These are phyloP conservation scores for Deakozyma indianensis DNA, from an alignment of 805 yeast species.

Conservation along the genomic window DNA sequence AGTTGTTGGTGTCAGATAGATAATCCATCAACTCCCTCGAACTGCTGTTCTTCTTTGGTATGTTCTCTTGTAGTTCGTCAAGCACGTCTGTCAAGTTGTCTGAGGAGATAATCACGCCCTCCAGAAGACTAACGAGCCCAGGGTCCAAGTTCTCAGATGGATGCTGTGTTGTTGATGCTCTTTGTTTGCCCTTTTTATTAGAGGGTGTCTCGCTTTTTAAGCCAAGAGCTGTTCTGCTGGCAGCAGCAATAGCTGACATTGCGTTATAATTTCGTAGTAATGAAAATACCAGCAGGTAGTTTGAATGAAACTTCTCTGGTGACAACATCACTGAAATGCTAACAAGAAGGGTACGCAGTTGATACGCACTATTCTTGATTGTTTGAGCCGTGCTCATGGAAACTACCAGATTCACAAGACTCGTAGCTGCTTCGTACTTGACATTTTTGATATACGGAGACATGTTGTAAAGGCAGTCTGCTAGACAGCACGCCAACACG, in stretches of 20 bases:
- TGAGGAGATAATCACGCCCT: slow-evolving; percentile 1
- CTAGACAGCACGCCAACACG: not conserved
- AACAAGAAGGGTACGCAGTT: slow-evolving; percentile 11
- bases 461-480: slow-evolving; percentile 16
- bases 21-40: not conserved
- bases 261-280: slow-evolving; percentile 10
- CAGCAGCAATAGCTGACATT: not conserved
- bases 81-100: not conserved
- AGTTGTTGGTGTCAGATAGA: not conserved
- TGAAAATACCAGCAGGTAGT: slow-evolving; percentile 14
- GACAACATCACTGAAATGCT: slow-evolving; percentile 12
- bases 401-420: slow-evolving; percentile 14
- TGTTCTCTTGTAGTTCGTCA: not conserved
- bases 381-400: slow-evolving; percentile 13
- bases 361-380: slow-evolving; percentile 10
- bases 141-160: slow-evolving; percentile 4
- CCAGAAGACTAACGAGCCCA: slow-evolving; percentile 5
- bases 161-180: not conserved
- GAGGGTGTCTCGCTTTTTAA: not conserved
- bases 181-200: not conserved
- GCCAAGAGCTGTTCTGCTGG: not conserved
- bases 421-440: slow-evolving; percentile 15
- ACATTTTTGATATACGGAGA: slow-evolving; percentile 17
- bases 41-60: not conserved
- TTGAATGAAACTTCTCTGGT: slow-evolving; percentile 14